phyloP scores from a whole-genome alignment of 352 stramenopile species.

The Pythium aristosporum region DNA sequence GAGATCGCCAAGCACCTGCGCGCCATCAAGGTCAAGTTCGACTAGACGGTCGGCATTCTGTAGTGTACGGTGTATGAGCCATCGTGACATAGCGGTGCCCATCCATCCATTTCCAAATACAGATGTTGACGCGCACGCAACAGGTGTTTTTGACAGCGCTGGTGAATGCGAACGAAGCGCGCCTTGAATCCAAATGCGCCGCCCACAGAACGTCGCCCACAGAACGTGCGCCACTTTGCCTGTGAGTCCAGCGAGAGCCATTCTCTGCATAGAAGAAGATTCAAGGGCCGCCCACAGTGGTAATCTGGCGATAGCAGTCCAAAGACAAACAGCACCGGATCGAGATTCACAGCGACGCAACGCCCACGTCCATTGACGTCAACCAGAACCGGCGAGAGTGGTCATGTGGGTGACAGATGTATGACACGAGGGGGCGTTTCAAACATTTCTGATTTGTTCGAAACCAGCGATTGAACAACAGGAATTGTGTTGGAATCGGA shows the following conservation, averaged over 20 bases:
- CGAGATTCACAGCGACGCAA: constrained; percentile 2
- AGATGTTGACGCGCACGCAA: not conserved
- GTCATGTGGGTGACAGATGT: constrained; percentile 8
- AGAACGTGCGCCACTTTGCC: not conserved
- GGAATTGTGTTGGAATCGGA: not conserved
- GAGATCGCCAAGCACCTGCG: constrained; percentile 28
- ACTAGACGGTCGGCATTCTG: not conserved
- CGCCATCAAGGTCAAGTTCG: constrained; percentile 5
- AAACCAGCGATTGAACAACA: not conserved
- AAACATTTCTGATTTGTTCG: not conserved
- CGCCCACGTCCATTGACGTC: not conserved
- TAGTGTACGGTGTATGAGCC: too few relatives aligned
- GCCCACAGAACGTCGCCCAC: not conserved
- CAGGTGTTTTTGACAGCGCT: not conserved
- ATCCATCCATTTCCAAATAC: not conserved
- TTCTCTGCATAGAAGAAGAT: too few relatives aligned
- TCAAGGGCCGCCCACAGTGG: too few relatives aligned
- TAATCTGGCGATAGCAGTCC: too few relatives aligned
- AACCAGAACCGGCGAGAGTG: not conserved
- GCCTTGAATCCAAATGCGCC: constrained; percentile 6
- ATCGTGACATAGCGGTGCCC: too few relatives aligned
- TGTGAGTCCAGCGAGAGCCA: too few relatives aligned
- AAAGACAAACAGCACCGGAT: not conserved
- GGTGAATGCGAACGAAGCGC: constrained; percentile 2
- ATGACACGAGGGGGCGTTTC: constrained; percentile 3